Evolutionary conservation across 2,329 filamentous ascomycete genomes (phyloP).

Genomic region (Dothistroma pini): DNA sequence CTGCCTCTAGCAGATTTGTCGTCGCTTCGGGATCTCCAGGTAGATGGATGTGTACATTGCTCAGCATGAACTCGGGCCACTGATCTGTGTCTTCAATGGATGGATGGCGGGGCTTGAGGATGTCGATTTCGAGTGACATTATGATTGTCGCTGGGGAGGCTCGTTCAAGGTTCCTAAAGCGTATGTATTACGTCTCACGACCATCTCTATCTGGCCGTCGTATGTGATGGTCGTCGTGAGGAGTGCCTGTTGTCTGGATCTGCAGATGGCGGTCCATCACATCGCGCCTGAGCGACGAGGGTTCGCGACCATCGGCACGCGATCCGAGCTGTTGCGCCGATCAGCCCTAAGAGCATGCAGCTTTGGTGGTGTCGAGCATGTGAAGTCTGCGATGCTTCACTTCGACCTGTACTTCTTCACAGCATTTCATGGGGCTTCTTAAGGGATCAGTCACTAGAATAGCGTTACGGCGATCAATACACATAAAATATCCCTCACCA

Average conservation of each 20-base stretch:
- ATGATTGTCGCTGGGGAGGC: background rate
- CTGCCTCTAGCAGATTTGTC: conserved; percentile 60
- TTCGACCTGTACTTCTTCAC: background rate
- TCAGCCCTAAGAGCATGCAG: background rate
- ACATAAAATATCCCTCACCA: conserved; percentile 10
- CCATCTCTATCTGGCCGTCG: background rate
- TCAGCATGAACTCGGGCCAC: conserved; percentile 61
- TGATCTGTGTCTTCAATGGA: conserved; percentile 38
- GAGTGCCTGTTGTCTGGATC: background rate
- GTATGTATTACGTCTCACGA: background rate
- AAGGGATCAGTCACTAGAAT: background rate
- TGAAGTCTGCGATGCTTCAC: background rate
- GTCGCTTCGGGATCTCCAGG: conserved; percentile 35
- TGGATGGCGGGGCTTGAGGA: conserved; percentile 43
- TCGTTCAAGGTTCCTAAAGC: background rate
- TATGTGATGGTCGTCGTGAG: background rate
- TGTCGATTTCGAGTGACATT: conserved; percentile 33
- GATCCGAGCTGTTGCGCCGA: background rate
- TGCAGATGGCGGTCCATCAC: background rate
- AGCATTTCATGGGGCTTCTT: background rate
- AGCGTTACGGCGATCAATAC: conserved; percentile 15
- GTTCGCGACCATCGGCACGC: conserved; percentile 10
- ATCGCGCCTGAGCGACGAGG: background rate
- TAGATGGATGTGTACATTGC: conserved; percentile 53
- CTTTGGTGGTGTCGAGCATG: background rate